These are phyloP conservation scores for Mortierella sp. DNA, from an alignment of 371 early-diverging fungal genomes.

Conservation along the genomic window DNA sequence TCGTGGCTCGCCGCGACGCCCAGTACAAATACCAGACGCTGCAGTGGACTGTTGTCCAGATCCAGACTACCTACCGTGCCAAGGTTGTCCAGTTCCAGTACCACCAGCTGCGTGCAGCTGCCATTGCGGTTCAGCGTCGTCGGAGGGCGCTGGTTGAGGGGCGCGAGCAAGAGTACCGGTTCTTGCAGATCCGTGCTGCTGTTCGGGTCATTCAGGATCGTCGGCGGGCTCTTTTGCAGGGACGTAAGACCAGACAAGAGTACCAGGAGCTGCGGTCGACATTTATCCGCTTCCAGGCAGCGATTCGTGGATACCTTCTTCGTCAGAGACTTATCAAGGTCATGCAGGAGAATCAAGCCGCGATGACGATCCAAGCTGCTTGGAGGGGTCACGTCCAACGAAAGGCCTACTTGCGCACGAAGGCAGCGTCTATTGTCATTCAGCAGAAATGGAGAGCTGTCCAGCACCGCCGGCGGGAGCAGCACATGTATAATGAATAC, in stretches of 20 bases:
- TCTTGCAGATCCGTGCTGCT: constrained; percentile 26
- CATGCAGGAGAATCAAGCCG: constrained; percentile 43
- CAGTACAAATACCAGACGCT: constrained; percentile 30
- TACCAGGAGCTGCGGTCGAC: constrained; percentile 21
- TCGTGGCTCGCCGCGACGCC: constrained; percentile 19
- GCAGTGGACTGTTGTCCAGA: constrained; percentile 19
- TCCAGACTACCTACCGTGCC: constrained; percentile 33
- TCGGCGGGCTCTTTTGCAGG: constrained; percentile 33
- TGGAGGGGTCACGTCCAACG: constrained; percentile 50
- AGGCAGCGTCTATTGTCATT: constrained; percentile 26
- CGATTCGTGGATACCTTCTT: constrained; percentile 43
- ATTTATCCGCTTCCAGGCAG: constrained; percentile 36
- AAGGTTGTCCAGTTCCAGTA: constrained; percentile 22
- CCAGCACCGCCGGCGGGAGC: constrained; percentile 25
- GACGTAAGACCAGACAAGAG: constrained; percentile 23
- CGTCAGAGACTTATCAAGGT: constrained; percentile 29
- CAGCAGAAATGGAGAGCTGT: constrained; percentile 43
- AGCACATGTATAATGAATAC: constrained; percentile 22
- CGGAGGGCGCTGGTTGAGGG: constrained; percentile 33
- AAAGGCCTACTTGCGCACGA: constrained; percentile 13
- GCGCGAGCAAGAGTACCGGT: constrained; percentile 19
- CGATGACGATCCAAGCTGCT: constrained; percentile 40
- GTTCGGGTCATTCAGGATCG: constrained; percentile 39
- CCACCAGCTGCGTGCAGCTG: constrained; percentile 27
- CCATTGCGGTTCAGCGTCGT: constrained; percentile 32